These are phyloP conservation scores for Hemisphaericaspora xylofermentans DNA, from an alignment of 1,139 yeast species.

Conservation along the genomic window DNA sequence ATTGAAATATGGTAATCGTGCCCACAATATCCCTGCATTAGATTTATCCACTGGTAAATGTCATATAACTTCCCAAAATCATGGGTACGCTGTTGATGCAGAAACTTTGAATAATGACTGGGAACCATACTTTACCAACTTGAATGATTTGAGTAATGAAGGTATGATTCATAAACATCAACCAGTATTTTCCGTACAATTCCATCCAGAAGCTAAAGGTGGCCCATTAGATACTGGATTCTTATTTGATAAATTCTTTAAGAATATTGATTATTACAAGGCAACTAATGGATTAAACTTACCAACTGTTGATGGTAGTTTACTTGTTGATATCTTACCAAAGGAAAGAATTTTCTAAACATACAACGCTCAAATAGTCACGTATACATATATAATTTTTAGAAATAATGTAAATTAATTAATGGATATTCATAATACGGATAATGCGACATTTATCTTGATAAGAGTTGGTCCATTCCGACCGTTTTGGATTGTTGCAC, in stretches of 20 bases:
- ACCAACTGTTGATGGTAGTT: constrained; percentile 47
- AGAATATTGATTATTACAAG: constrained; percentile 62
- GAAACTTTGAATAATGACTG: constrained; percentile 72
- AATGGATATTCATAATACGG: background rate
- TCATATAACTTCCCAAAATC: constrained; percentile 97
- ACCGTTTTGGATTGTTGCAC: background rate
- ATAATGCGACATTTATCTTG: too few species aligned
- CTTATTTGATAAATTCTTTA: constrained; percentile 86
- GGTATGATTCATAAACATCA: constrained; percentile 87
- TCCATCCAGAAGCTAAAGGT: constrained; percentile 99
- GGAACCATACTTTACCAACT: constrained; percentile 83
- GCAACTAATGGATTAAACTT: constrained; percentile 41
- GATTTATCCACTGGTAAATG: constrained; percentile 88
- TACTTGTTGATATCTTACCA: constrained; percentile 78
- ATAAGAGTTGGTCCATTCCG: too few species aligned
- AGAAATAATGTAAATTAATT: background rate
- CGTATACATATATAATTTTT: background rate
- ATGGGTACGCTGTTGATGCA: constrained; percentile 95
- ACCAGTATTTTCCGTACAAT: constrained; percentile 94
- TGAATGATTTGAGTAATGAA: constrained; percentile 94
- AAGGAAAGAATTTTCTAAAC: constrained; percentile 68
- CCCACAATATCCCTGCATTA: constrained; percentile 95
- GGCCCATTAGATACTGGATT: constrained; percentile 93
- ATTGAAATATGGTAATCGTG: constrained; percentile 96
- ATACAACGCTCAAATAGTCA: background rate